phyloP scores from a whole-genome alignment of 768 basidiomycete species.

The Tricholoma hemisulphureum region DNA sequence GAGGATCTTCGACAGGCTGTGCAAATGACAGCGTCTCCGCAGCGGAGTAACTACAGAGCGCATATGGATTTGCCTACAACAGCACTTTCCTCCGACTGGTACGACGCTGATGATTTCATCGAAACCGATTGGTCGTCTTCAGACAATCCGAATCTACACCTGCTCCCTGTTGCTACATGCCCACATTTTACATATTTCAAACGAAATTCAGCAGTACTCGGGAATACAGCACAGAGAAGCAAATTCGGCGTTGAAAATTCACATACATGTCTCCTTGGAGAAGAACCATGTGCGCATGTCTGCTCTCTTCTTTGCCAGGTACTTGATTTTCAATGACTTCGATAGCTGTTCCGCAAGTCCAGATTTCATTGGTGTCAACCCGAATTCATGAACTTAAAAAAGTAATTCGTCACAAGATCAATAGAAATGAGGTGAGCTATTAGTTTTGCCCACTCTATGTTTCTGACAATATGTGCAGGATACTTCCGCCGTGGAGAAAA shows the following conservation, averaged over 20 bases:
- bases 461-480: slow-evolving; percentile 5
- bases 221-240: slow-evolving; percentile 44
- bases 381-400: slow-evolving; percentile 53
- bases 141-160: slow-evolving; percentile 56
- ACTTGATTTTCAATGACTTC: slow-evolving; percentile 5
- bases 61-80: slow-evolving; percentile 44
- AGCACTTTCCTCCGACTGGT: slow-evolving; percentile 59
- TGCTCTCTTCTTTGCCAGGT: background rate
- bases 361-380: slow-evolving; percentile 55
- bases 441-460: background rate
- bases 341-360: slow-evolving; percentile 62
- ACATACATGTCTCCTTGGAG: slow-evolving; percentile 77
- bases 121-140: slow-evolving; percentile 68
- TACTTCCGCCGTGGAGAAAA: slow-evolving; percentile 35
- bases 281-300: slow-evolving; percentile 61
- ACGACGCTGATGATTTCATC: slow-evolving; percentile 77
- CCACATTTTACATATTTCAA: slow-evolving; percentile 85
- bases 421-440: slow-evolving; percentile 7
- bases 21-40: slow-evolving; percentile 44
- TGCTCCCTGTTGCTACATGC: slow-evolving; percentile 72
- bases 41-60: slow-evolving; percentile 49
- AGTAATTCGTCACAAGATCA: slow-evolving; percentile 12
- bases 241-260: slow-evolving; percentile 88
- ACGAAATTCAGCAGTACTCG: slow-evolving; percentile 44
- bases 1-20: slow-evolving; percentile 68